Base-by-base conservation (phyloP, 306 rosid genomes). In the Pachyrhizus erosus region DNA sequence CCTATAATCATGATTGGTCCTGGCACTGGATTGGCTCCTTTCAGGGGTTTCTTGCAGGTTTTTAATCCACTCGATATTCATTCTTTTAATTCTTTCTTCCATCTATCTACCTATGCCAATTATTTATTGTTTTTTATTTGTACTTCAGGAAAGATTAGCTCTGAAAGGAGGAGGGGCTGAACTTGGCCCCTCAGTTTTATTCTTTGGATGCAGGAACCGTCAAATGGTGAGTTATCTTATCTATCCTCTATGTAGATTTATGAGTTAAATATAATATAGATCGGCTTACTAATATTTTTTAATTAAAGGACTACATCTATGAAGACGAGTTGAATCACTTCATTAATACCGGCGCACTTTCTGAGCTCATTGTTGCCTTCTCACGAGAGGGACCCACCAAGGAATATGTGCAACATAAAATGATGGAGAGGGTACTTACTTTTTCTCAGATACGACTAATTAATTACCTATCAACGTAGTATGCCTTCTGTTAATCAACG, bases 21-120 rank as follows among this genome's bases (percentile, higher is more conserved):
- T 69, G 99, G 99, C 42, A 96, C 99, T 70, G 99, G 99, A 66
- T 91, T 96, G 80, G 99, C 99, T 87, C 99, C 99, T 82, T 96
- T 96, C 94, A 90, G 99, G 90, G 99, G 99, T 84, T 96, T 96
- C 89, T 82, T 96, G 49, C 99, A 96, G 98, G 99, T 96, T 80
- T 83, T 52, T 58, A 11, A 80, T 76, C 7, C 9, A 84, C 80
- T 74, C 68, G 54, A 67, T 77, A 70, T 82, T 66, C 57, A 62
- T 23, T 66, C 37, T 42, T 52, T 18, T 51, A 69, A 33, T 70
- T 73, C 52, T 39, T 76, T 27, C 48, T 40, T 21, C 64, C 45
- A 24, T 79, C 26, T n/a, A 55, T 18, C 49, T 78, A 48, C 68
- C 70, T 17, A 37, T 78, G 71, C 78, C 48, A 68, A 7, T 64